Evolutionary conservation across 2,329 filamentous ascomycete species (phyloP).

Genomic region (Claviceps cyperi): DNA sequence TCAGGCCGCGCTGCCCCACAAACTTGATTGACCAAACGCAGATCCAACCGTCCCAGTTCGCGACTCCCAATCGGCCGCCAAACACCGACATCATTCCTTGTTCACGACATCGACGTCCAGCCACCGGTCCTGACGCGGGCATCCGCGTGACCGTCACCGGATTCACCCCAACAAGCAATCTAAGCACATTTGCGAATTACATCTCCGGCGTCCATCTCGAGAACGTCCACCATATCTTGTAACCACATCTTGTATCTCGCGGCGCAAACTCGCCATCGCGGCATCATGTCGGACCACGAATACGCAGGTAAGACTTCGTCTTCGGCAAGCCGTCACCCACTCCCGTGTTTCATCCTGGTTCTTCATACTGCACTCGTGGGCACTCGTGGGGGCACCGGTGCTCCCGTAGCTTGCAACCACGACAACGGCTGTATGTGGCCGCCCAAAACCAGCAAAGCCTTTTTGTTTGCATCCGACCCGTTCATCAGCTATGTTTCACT

Average conservation of each 20-base stretch:
- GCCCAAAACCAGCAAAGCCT: conserved; percentile 1
- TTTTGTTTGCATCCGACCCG: conserved; percentile 1
- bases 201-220: too few species aligned
- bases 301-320: conserved; percentile 38
- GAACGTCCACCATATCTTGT: too few species aligned
- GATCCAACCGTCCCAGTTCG: background rate
- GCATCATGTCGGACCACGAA: conserved; percentile 50
- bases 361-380: background rate
- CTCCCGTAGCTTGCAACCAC: background rate
- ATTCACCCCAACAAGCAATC: background rate
- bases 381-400: background rate
- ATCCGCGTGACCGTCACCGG: background rate
- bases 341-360: background rate
- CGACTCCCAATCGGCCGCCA: background rate
- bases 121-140: background rate
- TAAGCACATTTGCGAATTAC: too few species aligned
- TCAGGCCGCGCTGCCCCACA: conserved; percentile 1
- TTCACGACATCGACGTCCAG: background rate
- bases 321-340: background rate
- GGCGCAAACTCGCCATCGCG: background rate
- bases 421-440: background rate
- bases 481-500: conserved; percentile 2
- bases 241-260: too few species aligned
- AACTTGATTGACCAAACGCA: background rate
- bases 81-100: background rate